Evolutionary conservation across 176 grass and related monocot genomes (phyloP), one percentile per base, ranked within the genome.

Genomic region (Elymus sibiricus): DNA sequence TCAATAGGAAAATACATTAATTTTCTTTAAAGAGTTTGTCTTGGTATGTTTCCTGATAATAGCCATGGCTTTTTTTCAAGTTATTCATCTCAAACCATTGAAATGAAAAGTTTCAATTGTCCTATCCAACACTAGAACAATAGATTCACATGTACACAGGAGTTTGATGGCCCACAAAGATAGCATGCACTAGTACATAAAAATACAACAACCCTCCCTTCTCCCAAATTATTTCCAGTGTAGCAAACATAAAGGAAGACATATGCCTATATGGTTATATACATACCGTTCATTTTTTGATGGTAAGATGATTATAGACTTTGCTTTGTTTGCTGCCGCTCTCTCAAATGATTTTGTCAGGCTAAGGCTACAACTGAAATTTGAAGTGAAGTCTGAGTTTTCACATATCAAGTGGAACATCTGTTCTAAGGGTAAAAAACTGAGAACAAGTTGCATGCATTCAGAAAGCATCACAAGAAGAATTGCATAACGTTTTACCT

Each of bases 311-410:
- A 98, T 94, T 74, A 98, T 92, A 64, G 94, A 92, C 70, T 91
- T 93, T 86, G 94, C 97, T 90, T 88, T 98, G 86, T 94, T 87
- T 88, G 92, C 97, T 77, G 97, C 92, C 49, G 97, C 97, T 86
- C 94, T 94, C 79, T 98, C 97, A 74, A 96, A 98, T 83, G 97
- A 98, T 83, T 88, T 96, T 91, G 97, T 92, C 92, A 98, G 35
- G 66, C 92, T 92, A 86, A 98, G 88, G 77, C 93, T 98, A 82
- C 92, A 94, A 65, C 97, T 98, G 90, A 83, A 87, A 88, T 87
- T 87, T 28, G 49, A 84, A 32, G 68, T 47, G 28, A 43, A 84
- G 29, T 38, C 32, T 15, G 22, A 70, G 6, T 42, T 74, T 79
- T 68, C 8, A 87, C 32, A 84, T 47, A 58, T 76, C 76, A 91